Base-by-base conservation (phyloP, 441 rosid species). In the Erysimum cheiri region DNA sequence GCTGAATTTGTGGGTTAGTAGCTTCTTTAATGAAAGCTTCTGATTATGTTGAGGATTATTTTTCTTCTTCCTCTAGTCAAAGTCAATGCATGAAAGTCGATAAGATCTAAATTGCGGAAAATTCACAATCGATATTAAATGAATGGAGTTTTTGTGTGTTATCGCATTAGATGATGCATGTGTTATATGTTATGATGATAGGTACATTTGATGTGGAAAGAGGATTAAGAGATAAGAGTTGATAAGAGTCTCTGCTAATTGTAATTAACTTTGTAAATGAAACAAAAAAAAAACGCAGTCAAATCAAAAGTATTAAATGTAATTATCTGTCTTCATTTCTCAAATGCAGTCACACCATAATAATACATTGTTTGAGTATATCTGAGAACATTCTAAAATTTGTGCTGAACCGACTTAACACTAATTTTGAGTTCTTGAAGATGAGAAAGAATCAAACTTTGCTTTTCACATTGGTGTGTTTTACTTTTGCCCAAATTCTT, bases 401-500 rank as follows among this genome's bases (percentile, higher is more conserved):
- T 28, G 60, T 28, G 12, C n/a, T 44, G 10, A 44, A n/a, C 32
- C 32, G 36, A 44, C 24, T 22, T 22, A 35, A 48, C 41, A 48
- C 35, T 49, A 9, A 56, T n/a, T 50, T 32, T 28, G 49, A 59
- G 22, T 17, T 12, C 26, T 32, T 8, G 37, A 50, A 29, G 8
- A 8, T 32, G 33, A 60, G 50, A 67, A 60, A 60, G 31, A 67
- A 60, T 28, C 36, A 43, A 67, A 44, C 49, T 33, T 62, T 14
- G 7, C 0, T 29, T 15, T 26, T n/a, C 59, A 49, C 48, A 50
- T 37, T 28, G 44, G 31, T 62, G 70, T 29, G n/a, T 40, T 40
- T 75, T 60, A 70, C 62, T 74, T 85, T 48, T 70, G 78, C 12
- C 92, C 90, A 48, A 92, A 86, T 73, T 89, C 93, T 82, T 88